Evolutionary conservation across 1,284 basidiomycete species (phyloP).

Genomic region (Vanrija sp.): DNA sequence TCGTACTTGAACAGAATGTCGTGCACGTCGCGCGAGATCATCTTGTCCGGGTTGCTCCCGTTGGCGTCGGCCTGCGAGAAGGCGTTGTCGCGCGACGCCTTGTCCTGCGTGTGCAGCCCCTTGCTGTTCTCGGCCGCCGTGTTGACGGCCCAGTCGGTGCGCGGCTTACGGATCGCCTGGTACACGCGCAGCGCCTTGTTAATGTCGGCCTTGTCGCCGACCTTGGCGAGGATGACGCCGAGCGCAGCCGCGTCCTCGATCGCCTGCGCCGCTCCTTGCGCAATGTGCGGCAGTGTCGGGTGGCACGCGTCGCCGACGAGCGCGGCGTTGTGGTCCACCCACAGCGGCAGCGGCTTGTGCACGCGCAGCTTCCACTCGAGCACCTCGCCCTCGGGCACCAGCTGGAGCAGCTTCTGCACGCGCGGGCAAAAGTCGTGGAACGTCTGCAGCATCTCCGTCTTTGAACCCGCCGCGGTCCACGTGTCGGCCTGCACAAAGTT

Average conservation of each 20-base stretch:
- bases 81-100: conserved; percentile 23
- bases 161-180: conserved; percentile 44
- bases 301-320: conserved; percentile 42
- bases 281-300: conserved; percentile 41
- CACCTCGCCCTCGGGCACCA: conserved; percentile 43
- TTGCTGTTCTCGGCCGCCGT: conserved; percentile 43
- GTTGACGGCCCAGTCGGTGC: conserved; percentile 45
- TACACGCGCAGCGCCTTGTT: conserved; percentile 38
- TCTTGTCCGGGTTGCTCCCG: conserved; percentile 52
- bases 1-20: conserved; percentile 28
- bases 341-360: conserved; percentile 40
- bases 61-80: conserved; percentile 22
- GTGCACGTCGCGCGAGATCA: conserved; percentile 24
- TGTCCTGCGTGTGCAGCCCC: conserved; percentile 39
- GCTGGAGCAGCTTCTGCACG: conserved; percentile 43
- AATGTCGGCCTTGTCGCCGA: conserved; percentile 39
- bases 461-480: conserved; percentile 45
- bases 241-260: conserved; percentile 46
- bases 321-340: conserved; percentile 38
- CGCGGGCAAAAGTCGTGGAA: conserved; percentile 45
- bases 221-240: conserved; percentile 41
- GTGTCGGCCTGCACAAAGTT: conserved; percentile 38
- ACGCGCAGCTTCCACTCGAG: conserved; percentile 48
- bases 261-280: conserved; percentile 48
- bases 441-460: conserved; percentile 40